Percentiles rank a stretch among this genome's conserved stretches.
Evolutionary conservation across 805 yeast species (phyloP).

Genomic region (Hanseniaspora guilliermondii): DNA sequence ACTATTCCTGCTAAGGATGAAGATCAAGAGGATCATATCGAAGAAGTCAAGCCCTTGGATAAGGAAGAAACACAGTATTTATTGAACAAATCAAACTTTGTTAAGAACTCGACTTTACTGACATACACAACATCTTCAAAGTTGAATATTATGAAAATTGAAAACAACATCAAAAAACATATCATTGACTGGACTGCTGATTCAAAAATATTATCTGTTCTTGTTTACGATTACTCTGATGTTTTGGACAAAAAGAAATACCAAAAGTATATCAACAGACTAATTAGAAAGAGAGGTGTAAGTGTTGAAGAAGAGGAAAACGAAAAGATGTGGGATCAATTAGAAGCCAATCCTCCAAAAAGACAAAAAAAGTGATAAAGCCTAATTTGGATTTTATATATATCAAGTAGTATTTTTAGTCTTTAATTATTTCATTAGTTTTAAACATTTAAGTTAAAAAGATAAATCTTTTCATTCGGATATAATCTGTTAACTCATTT

Average conservation of each 20-base stretch:
- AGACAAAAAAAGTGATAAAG: constrained; percentile 1
- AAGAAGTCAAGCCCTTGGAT: constrained; percentile 1
- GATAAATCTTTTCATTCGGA: too few species aligned
- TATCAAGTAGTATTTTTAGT: too few species aligned
- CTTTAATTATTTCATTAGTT: too few species aligned
- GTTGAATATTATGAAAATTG: not conserved
- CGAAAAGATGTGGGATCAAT: constrained; percentile 25
- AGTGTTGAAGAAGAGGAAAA: constrained; percentile 26
- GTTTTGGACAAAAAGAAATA: constrained; percentile 17
- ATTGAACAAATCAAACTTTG: constrained; percentile 2
- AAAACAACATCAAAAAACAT: not conserved
- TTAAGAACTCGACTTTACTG: not conserved
- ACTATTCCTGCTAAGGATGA: not conserved
- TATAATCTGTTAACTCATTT: not conserved
- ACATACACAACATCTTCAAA: constrained; percentile 1
- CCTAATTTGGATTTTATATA: too few species aligned
- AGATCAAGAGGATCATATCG: not conserved
- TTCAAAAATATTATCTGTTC: constrained; percentile 23
- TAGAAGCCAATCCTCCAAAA: constrained; percentile 6
- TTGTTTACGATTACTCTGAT: constrained; percentile 8
- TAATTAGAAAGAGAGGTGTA: constrained; percentile 31
- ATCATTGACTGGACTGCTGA: constrained; percentile 31
- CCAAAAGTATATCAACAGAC: constrained; percentile 25
- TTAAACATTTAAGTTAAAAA: too few species aligned
- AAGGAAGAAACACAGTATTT: constrained; percentile 7